Base-by-base conservation (phyloP, 352 stramenopile species). In the Globisporangium irregulare region DNA sequence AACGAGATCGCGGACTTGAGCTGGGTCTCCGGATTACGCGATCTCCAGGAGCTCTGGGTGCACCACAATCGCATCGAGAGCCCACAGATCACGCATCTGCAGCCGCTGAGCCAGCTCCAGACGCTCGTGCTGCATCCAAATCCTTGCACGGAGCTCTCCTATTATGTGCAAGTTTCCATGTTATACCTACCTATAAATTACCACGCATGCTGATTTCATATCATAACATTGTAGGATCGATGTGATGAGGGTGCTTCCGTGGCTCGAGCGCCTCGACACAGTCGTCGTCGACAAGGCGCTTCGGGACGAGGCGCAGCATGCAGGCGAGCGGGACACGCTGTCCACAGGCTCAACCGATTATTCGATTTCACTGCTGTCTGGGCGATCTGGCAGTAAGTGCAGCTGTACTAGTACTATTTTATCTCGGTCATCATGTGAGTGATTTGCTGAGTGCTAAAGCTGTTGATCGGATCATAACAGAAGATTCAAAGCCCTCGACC, bases 61-160 rank as follows among this genome's bases (percentile, higher is more conserved):
- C 70, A 80, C 63, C 64, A 82, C 20, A 94, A 94, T 53, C 61
- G 60, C 7, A 67, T 94, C n/a, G 78, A 84, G 54, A 75, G 58
- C 15, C 55, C 75, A 0, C 76, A 92, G 63, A 62, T 94, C 20
- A 65, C 70, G 34, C 74, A 86, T 60, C 63, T 94, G 22, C 68
- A 76, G 54, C n/a, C 74, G 8, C 71, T 91, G 2, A 64, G 53
- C 1, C 68, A 75, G 46, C 75, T 94, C 14, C 69, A 74, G 38
- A 84, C 73, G 20, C 71, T 94, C 20, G 67, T 91, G 25, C 54
- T 92, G 9, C 82, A 91, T 34, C 79, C 84, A 20, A 94, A 94
- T 71, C 86, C 86, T 27, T 92, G 82, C 68, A 91, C 84, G 0
- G 69, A 86, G 20, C 55, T 50, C 20, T 60, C 73, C 8, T 73